phyloP scores from a whole-genome alignment of 176 grass and related monocot genomes.

The Carex pumila region DNA sequence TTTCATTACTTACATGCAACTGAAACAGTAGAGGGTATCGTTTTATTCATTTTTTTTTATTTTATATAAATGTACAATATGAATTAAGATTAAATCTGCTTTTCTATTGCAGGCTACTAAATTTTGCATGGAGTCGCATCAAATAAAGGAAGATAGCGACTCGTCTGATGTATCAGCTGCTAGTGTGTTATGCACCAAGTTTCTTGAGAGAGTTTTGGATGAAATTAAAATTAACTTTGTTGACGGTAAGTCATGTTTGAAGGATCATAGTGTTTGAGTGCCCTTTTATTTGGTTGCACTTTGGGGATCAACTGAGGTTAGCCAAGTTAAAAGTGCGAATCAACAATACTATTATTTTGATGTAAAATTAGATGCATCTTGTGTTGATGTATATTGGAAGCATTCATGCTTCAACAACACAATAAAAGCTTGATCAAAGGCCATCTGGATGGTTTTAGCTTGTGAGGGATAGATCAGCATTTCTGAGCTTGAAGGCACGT shows the following conservation, averaged over 20 bases:
- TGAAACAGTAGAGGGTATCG: background rate
- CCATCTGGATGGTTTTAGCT: background rate
- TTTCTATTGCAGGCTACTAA: conserved; percentile 50
- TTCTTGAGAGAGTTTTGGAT: conserved; percentile 15
- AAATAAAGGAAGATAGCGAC: background rate
- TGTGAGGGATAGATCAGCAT: background rate
- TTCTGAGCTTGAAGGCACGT: background rate
- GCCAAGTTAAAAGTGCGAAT: background rate
- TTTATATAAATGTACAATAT: conserved; percentile 7
- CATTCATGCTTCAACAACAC: background rate
- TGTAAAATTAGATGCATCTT: background rate
- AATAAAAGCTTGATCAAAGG: background rate
- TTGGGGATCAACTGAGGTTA: background rate
- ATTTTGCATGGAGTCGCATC: conserved; percentile 53
- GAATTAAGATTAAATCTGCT: conserved; percentile 10
- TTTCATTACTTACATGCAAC: background rate
- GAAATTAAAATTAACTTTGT: conserved; percentile 1
- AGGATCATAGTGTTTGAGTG: background rate
- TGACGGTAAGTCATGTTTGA: background rate
- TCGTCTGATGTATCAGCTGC: background rate
- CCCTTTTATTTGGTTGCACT: background rate
- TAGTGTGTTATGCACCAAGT: background rate
- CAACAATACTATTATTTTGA: background rate
- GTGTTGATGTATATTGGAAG: background rate
- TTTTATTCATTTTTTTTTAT: conserved; percentile 1